These are phyloP conservation scores for Penicillium fuscoglaucum DNA, from an alignment of 2,329 filamentous ascomycete species.

Conservation along the genomic window DNA sequence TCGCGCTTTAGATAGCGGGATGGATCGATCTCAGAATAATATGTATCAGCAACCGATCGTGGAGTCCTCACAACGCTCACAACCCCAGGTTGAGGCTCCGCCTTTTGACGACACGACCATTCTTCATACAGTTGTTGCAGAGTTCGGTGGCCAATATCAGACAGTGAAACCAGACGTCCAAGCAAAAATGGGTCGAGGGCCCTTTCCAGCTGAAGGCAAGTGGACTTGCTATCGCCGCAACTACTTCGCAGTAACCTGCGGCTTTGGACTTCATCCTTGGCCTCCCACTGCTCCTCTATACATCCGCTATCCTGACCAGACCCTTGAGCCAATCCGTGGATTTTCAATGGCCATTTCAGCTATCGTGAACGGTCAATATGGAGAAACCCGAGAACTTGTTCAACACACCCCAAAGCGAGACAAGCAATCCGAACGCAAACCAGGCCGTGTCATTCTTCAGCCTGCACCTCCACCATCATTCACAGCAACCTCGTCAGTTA, in stretches of 20 bases:
- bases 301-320: slow-evolving; percentile 49
- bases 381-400: slow-evolving; percentile 78
- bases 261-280: slow-evolving; percentile 69
- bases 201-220: slow-evolving; percentile 75
- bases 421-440: slow-evolving; percentile 77
- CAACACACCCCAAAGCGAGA: slow-evolving; percentile 91
- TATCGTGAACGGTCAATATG: slow-evolving; percentile 71
- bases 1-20: slow-evolving; percentile 33
- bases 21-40: slow-evolving; percentile 34
- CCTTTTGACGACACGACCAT: slow-evolving; percentile 45
- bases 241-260: slow-evolving; percentile 84
- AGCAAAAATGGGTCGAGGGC: slow-evolving; percentile 84
- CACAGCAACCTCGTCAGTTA: slow-evolving; percentile 26
- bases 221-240: slow-evolving; percentile 94
- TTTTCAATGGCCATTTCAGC: slow-evolving; percentile 86
- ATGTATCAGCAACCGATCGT: slow-evolving; percentile 35
- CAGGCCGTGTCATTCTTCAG: slow-evolving; percentile 66
- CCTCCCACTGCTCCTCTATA: slow-evolving; percentile 57
- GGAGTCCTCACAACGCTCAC: slow-evolving; percentile 26
- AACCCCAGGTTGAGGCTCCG: slow-evolving; percentile 36
- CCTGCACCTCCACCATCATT: slow-evolving; percentile 61
- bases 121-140: slow-evolving; percentile 38
- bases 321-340: slow-evolving; percentile 62
- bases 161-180: slow-evolving; percentile 71
- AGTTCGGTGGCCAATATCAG: slow-evolving; percentile 28